A percentile compares a stretch with the other conserved stretches of the same genome.
Evolutionary conservation across 2,329 filamentous ascomycete genomes (phyloP).

Genomic region (Talaromyces rugulosus): DNA sequence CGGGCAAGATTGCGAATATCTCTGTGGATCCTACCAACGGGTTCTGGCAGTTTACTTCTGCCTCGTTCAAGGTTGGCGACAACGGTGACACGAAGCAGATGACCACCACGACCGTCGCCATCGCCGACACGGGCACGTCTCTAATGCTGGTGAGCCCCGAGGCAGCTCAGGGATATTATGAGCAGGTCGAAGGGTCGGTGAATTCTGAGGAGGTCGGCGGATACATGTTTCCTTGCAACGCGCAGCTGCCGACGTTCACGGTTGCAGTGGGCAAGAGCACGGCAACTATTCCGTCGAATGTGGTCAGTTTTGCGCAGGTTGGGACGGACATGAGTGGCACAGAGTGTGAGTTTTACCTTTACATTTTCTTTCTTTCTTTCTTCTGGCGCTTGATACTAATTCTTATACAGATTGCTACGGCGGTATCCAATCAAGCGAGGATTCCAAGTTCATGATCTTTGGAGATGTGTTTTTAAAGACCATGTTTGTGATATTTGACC

Average conservation of each 20-base stretch:
- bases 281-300: conserved; percentile 51
- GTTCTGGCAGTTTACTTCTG: conserved; percentile 65
- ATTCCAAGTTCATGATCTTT: conserved; percentile 53
- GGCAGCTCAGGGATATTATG: conserved; percentile 59
- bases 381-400: neutral
- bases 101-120: conserved; percentile 40
- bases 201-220: conserved; percentile 42
- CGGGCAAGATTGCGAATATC: conserved; percentile 59
- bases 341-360: conserved; percentile 28
- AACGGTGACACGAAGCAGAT: conserved; percentile 32
- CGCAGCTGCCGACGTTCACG: conserved; percentile 51
- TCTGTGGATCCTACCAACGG: conserved; percentile 58
- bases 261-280: conserved; percentile 51
- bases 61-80: conserved; percentile 52
- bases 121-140: conserved; percentile 66
- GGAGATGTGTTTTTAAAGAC: conserved; percentile 60
- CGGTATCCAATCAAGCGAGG: conserved; percentile 56
- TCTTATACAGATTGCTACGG: conserved; percentile 50
- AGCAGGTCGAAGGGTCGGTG: conserved; percentile 48
- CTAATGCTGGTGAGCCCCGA: conserved; percentile 58
- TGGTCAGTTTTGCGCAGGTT: conserved; percentile 54
- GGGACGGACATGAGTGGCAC: conserved; percentile 42
- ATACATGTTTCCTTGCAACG: conserved; percentile 56
- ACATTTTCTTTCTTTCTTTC: neutral
- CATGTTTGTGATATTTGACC: conserved; percentile 58